These are phyloP conservation scores for Neurospora hispaniola DNA, from an alignment of 495 filamentous ascomycete species.

Conservation along the genomic window DNA sequence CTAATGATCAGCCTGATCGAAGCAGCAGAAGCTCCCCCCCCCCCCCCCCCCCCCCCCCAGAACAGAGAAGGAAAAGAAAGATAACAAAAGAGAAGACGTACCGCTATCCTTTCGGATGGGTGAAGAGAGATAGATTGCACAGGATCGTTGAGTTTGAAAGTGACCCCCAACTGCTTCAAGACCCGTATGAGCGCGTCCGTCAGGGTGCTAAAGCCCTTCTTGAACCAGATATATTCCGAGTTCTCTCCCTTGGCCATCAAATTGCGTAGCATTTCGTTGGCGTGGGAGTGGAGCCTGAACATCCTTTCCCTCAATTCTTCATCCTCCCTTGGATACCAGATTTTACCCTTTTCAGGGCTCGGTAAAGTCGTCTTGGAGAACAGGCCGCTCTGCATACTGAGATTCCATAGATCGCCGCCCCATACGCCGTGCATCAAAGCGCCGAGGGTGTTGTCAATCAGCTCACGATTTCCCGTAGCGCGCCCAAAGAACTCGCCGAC, in stretches of 20 bases:
- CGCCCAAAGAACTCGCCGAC: conserved; percentile 57
- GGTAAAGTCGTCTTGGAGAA: conserved; percentile 6
- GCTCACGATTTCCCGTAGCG: conserved; percentile 36
- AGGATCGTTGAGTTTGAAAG: conserved; percentile 35
- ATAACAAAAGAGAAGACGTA: conserved; percentile 1
- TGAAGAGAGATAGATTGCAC: conserved; percentile 26
- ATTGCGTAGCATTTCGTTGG: background rate
- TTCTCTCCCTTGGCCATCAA: conserved; percentile 1
- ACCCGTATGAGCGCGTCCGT: conserved; percentile 34
- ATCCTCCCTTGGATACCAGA: conserved; percentile 1
- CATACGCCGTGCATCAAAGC: conserved; percentile 84
- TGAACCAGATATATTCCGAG: conserved; percentile 32
- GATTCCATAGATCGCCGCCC: conserved; percentile 76
- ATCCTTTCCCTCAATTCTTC: background rate
- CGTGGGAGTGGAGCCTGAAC: background rate
- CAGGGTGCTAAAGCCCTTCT: conserved; percentile 46
- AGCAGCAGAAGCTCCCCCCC: background rate
- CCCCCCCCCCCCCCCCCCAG: too few relatives aligned
- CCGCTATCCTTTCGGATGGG: conserved; percentile 8
- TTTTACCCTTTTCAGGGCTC: background rate
- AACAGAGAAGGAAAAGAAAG: background rate
- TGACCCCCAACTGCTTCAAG: conserved; percentile 37
- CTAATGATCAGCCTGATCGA: background rate
- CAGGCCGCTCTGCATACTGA: conserved; percentile 53
- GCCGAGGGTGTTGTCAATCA: conserved; percentile 69